Evolutionary conservation across 331 rosid genomes (phyloP).

Genomic region (Telfairia occidentalis): DNA sequence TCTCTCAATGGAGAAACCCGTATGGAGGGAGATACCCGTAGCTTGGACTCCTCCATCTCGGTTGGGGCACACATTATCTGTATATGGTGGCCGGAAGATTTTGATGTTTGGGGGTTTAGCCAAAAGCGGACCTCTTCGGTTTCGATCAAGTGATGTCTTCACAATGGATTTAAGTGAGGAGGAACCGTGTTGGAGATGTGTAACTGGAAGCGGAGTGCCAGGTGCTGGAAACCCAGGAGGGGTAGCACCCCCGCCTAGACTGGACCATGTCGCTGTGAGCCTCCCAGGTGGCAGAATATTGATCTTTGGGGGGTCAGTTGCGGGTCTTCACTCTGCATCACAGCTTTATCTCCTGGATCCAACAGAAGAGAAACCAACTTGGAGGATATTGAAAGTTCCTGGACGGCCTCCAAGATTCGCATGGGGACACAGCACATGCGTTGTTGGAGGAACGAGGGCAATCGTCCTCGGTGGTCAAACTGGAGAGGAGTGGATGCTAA

Average conservation of each 20-base stretch:
- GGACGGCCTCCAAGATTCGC: constrained; percentile 95
- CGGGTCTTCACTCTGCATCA: constrained; percentile 98
- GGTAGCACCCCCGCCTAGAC: constrained; percentile 96
- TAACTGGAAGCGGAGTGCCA: constrained; percentile 91
- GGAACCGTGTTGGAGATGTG: constrained; percentile 97
- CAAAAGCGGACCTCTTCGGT: constrained; percentile 91
- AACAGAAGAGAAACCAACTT: constrained; percentile 91
- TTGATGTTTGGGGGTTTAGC: constrained; percentile 99
- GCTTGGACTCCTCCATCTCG: constrained; percentile 99
- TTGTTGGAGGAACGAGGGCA: constrained; percentile 97
- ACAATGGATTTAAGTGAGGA: constrained; percentile 96
- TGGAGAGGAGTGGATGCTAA: constrained; percentile 98
- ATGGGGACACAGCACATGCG: constrained; percentile 99
- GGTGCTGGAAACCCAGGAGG: constrained; percentile 99
- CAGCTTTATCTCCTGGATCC: constrained; percentile 95
- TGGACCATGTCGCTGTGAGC: constrained; percentile 93
- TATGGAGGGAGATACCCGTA: constrained; percentile 97
- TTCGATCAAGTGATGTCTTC: constrained; percentile 94
- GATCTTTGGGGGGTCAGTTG: constrained; percentile 96
- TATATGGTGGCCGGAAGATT: constrained; percentile 95
- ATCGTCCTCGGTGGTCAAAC: constrained; percentile 97
- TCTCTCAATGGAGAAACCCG: constrained; percentile 91
- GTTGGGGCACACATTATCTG: constrained; percentile 90
- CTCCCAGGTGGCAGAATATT: constrained; percentile 98
- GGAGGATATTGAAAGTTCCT: constrained; percentile 92